Evolutionary conservation across 345 rosid species (phyloP), one percentile per base, ranked within the genome.

Genomic region (Rhodamnia rubescens): DNA sequence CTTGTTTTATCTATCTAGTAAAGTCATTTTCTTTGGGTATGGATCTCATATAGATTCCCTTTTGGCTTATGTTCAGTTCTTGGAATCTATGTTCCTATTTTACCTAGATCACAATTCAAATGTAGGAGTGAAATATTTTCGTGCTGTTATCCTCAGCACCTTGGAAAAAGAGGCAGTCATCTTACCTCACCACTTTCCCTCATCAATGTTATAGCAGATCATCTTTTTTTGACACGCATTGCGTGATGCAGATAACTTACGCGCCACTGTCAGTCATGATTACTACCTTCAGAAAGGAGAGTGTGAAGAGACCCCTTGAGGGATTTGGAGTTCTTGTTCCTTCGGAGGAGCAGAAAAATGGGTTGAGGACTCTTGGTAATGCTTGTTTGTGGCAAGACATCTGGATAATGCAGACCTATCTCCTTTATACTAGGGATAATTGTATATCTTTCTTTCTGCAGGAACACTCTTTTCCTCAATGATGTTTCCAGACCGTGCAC

Each of bases 291-390:
- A 90, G 90, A 89, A 96, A 95, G 91, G 94, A 97, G 90, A 94
- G 92, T 82, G 96, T 97, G 90, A 94, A 93, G 91, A 92, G 89
- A 81, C 98, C 99, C 47, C 95, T 95, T 15, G 94, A 94, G 93
- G 98, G 99, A 78, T 97, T 97, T 90, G 99, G 99, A 85, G 95
- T 97, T 91, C 97, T 97, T 83, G 88, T 97, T 89, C 98, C 98
- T 57, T 92, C 99, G 22, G 94, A 87, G 88, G 99, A 97, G 90
- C 95, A 94, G 88, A 87, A 92, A 55, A 93, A 93, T 89, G 99
- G 99, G 80, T 89, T 97, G 87, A 94, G 86, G 92, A 97, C 97
- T 90, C 94, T 95, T 61, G 98, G 98, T 97, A 93, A 82, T 75
- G 83, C 51, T 81, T 54, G 86, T 78, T 44, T 47, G 40, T 80